Evolutionary conservation across 108 stramenopile genomes (phyloP).

Genomic region (Cyclotella atomus): DNA sequence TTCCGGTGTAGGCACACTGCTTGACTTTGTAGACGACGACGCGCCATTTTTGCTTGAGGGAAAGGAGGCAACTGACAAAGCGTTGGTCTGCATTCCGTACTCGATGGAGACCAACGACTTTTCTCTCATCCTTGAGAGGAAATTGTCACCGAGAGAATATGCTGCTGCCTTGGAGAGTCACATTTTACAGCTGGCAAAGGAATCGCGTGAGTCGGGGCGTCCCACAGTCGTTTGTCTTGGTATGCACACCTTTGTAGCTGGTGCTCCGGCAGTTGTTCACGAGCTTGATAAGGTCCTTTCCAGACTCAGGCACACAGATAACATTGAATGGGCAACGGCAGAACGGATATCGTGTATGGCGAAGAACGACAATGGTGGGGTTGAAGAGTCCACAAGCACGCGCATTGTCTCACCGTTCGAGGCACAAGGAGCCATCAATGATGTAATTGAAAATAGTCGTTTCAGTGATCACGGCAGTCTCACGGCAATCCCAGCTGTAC

Average conservation of each 20-base stretch:
- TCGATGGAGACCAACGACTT: conserved; percentile 45
- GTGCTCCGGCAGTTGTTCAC: conserved; percentile 30
- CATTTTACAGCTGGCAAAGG: conserved; percentile 32
- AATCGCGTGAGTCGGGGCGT: conserved; percentile 23
- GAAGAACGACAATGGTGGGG: neutral
- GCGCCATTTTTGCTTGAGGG: conserved; percentile 10
- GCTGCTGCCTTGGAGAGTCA: conserved; percentile 36
- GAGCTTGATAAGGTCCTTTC: conserved; percentile 24
- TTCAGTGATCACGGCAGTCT: neutral
- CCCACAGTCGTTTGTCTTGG: conserved; percentile 36
- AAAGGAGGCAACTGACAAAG: neutral
- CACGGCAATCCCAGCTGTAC: neutral
- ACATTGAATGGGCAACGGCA: conserved; percentile 31
- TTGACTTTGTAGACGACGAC: conserved; percentile 42
- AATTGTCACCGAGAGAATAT: conserved; percentile 25
- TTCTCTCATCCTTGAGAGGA: conserved; percentile 30
- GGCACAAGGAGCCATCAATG: neutral
- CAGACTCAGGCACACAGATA: conserved; percentile 2
- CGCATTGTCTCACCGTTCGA: neutral
- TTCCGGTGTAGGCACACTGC: conserved; percentile 27
- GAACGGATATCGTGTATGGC: conserved; percentile 2
- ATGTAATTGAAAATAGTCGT: neutral
- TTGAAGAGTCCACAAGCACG: neutral
- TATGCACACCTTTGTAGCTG: conserved; percentile 43
- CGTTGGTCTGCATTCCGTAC: conserved; percentile 36